phyloP scores from a whole-genome alignment of 257 asterid genomes.

The Orobanche coerulescens region DNA sequence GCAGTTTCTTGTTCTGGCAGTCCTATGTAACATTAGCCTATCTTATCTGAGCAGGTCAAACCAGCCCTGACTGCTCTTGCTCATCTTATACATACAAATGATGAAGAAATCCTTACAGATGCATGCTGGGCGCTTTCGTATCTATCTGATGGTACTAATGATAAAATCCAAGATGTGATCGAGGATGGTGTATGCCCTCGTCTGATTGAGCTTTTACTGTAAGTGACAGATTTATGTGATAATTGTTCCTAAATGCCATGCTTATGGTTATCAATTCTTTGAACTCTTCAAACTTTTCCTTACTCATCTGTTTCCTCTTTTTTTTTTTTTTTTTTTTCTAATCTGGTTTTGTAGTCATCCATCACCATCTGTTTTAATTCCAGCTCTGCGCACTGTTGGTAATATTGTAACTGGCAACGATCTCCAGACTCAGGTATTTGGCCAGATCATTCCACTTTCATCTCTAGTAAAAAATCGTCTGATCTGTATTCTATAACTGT shows the following conservation, averaged over 20 bases:
- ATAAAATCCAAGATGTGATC: conserved; percentile 3
- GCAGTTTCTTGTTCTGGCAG: not conserved
- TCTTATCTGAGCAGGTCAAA: conserved; percentile 6
- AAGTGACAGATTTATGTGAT: not conserved
- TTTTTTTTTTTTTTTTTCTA: not conserved
- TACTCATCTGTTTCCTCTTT: not conserved
- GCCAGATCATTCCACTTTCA: not conserved
- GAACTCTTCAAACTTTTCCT: not conserved
- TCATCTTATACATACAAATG: not conserved
- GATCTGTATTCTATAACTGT: not conserved
- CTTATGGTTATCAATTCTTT: not conserved
- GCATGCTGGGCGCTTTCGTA: conserved; percentile 12
- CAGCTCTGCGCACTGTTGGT: conserved; percentile 6
- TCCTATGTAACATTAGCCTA: not conserved
- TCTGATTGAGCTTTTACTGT: conserved; percentile 1
- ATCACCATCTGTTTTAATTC: not conserved
- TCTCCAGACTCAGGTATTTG: conserved; percentile 6
- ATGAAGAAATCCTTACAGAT: not conserved
- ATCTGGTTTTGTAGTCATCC: not conserved
- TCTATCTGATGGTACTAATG: conserved; percentile 4
- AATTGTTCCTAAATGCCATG: not conserved
- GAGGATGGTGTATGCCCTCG: conserved; percentile 7
- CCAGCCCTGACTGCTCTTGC: conserved; percentile 12
- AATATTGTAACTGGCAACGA: conserved; percentile 3
- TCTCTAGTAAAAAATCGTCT: not conserved